phyloP scores from a whole-genome alignment of 352 stramenopile species.

The Elongisporangium senticosum region DNA sequence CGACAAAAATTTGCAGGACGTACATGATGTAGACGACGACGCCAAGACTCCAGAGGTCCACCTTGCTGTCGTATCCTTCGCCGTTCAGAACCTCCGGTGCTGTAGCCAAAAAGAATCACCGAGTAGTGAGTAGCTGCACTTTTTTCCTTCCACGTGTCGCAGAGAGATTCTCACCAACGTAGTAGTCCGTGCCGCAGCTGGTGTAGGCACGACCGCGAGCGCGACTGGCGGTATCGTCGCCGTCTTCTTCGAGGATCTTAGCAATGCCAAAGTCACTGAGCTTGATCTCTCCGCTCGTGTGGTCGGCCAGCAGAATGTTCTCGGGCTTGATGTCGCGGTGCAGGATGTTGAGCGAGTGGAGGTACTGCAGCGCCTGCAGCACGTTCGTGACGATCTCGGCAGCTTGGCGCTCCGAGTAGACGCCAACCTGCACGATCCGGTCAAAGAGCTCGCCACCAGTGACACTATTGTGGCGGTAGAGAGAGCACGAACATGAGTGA shows the following conservation, averaged over 20 bases:
- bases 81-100: conserved; percentile 80
- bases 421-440: conserved; percentile 72
- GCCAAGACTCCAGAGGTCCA: conserved; percentile 82
- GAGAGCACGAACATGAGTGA: neutral
- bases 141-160: neutral
- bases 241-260: conserved; percentile 71
- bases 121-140: conserved; percentile 1
- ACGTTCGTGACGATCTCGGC: conserved; percentile 72
- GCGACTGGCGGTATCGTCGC: conserved; percentile 56
- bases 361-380: conserved; percentile 61
- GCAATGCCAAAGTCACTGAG: conserved; percentile 82
- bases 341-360: conserved; percentile 79
- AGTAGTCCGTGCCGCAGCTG: conserved; percentile 85
- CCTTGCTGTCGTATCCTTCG: conserved; percentile 84
- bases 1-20: conserved; percentile 4
- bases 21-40: conserved; percentile 88
- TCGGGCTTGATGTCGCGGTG: conserved; percentile 83
- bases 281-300: conserved; percentile 72
- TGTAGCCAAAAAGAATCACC: conserved; percentile 5
- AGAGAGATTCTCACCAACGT: conserved; percentile 45
- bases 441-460: conserved; percentile 83
- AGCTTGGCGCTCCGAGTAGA: conserved; percentile 79
- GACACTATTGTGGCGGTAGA: conserved; percentile 28
- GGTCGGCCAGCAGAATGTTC: conserved; percentile 73
- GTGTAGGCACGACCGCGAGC: conserved; percentile 77